Base-by-base conservation (phyloP, 805 yeast genomes). In the Candida corydali region DNA sequence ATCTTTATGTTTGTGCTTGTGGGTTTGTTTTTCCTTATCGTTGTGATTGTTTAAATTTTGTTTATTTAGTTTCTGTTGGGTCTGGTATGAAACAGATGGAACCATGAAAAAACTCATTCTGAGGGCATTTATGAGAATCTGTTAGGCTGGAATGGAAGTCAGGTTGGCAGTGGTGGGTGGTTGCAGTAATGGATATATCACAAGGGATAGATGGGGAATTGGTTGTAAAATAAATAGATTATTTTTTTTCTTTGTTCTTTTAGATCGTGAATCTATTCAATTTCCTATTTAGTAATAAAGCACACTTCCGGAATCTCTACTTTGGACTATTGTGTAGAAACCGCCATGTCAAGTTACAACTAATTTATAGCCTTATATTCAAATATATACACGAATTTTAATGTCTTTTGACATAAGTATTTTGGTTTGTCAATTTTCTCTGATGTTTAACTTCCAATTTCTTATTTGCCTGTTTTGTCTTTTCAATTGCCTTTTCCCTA, bases 351-450 rank as follows among this genome's bases (percentile, higher is more conserved):
- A n/a, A n/a, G n/a, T n/a, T n/a, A n/a, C n/a, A n/a, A n/a, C n/a
- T n/a, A n/a, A n/a, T n/a, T n/a, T n/a, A n/a, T n/a, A n/a, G n/a
- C n/a, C n/a, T n/a, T n/a, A n/a, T n/a, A n/a, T n/a, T n/a, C n/a
- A n/a, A n/a, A n/a, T n/a, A n/a, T n/a, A n/a, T n/a, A n/a, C n/a
- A n/a, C n/a, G n/a, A n/a, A n/a, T n/a, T 12, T 36, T 52, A 60
- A 44, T 65, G 72, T 54, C 65, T 65, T 52, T 65, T 65, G 38
- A 67, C 54, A 42, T 61, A 67, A 15, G 63, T 63, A 28, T 52
- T 54, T 40, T 48, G 51, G 32, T 51, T 51, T 23, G 45, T 50
- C 14, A 45, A 45, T 41, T 55, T 63, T 47, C 64, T 63, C 44
- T 52, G 61, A 41, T 61, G 54, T 37, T 58, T 54, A 18, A 64